Conservation (phyloP, 208 protist species). For the Angomonas deanei region DNA sequence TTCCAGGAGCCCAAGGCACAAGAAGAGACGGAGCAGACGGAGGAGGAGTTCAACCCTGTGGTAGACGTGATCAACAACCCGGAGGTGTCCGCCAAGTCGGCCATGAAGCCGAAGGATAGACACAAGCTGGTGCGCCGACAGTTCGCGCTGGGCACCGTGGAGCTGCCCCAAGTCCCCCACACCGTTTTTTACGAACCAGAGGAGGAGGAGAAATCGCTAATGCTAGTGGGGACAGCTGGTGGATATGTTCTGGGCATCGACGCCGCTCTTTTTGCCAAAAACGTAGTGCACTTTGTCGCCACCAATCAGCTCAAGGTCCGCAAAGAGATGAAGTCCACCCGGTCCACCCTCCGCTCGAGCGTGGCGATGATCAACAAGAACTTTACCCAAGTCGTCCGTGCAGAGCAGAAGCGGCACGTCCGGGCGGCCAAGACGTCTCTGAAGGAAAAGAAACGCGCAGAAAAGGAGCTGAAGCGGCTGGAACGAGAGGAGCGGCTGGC, state of each 20-base stretch:
- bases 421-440: conserved; percentile 31
- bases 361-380: conserved; percentile 25
- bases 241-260: conserved; percentile 69
- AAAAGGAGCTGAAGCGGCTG: conserved; percentile 21
- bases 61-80: not conserved
- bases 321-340: conserved; percentile 28
- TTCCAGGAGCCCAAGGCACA: conserved; percentile 29
- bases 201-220: conserved; percentile 19
- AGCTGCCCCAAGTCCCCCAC: conserved; percentile 48
- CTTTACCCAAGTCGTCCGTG: conserved; percentile 29
- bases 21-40: conserved; percentile 7
- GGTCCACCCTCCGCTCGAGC: conserved; percentile 31
- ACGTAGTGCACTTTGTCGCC: conserved; percentile 40
- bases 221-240: conserved; percentile 45
- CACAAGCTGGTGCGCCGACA: conserved; percentile 25
- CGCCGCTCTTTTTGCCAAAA: conserved; percentile 28
- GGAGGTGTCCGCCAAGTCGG: conserved; percentile 34
- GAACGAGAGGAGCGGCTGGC: conserved; percentile 18
- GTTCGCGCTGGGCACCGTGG: conserved; percentile 45
- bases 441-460: conserved; percentile 30
- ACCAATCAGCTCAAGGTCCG: conserved; percentile 36
- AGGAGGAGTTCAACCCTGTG: not conserved
- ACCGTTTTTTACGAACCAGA: conserved; percentile 11
- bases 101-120: conserved; percentile 43
- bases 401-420: conserved; percentile 32